These are phyloP conservation scores for Viola pubescens DNA, from an alignment of 441 rosid genomes.

Conservation along the genomic window DNA sequence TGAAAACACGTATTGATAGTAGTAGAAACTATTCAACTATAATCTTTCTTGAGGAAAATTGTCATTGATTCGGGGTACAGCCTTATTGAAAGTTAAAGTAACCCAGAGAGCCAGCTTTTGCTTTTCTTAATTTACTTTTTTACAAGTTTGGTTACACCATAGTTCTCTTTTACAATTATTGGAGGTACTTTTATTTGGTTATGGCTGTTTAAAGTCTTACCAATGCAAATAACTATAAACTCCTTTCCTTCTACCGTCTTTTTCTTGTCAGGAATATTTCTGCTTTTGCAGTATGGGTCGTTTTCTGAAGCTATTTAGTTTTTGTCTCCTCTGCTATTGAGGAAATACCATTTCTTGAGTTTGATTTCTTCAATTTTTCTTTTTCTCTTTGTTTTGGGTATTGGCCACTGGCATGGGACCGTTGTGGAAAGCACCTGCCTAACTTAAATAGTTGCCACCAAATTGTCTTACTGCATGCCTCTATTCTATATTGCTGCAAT, in stretches of 20 bases:
- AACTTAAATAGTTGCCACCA: too few relatives aligned
- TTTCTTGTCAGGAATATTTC: conserved; percentile 8
- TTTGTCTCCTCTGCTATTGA: neutral
- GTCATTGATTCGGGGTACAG: conserved; percentile 1
- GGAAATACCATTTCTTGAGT: too few relatives aligned
- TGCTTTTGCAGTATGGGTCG: conserved; percentile 7
- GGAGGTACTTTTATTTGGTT: neutral
- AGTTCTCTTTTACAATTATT: neutral
- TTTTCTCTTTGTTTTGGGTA: too few relatives aligned
- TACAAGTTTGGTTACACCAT: neutral
- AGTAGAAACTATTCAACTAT: too few relatives aligned
- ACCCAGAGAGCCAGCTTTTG: conserved; percentile 5
- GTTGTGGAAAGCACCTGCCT: too few relatives aligned
- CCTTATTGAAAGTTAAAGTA: conserved; percentile 12
- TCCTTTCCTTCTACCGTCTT: neutral
- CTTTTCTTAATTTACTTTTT: neutral
- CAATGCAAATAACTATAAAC: neutral
- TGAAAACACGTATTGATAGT: too few relatives aligned
- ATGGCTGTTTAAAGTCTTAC: neutral
- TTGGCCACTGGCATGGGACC: too few relatives aligned
- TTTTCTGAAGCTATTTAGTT: neutral
- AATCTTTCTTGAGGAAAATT: neutral
- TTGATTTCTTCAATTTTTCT: too few relatives aligned
- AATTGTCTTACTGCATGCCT: too few relatives aligned
- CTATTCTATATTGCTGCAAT: too few relatives aligned